Evolutionary conservation across 495 filamentous ascomycete species (phyloP).

Genomic region (Friedmanniomyces simplex): DNA sequence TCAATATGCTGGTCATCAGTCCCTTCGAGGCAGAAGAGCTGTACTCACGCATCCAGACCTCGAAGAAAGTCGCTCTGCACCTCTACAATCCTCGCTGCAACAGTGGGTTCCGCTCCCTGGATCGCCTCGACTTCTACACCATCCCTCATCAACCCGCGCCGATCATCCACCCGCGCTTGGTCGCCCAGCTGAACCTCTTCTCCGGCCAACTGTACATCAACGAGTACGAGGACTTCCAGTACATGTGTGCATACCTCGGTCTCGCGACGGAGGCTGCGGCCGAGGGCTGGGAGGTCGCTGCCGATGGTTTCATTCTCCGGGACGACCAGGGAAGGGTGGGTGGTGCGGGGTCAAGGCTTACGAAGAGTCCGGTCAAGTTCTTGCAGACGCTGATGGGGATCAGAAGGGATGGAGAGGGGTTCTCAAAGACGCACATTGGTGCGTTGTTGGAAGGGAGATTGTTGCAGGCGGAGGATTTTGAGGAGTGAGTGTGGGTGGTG

Average conservation of each 20-base stretch:
- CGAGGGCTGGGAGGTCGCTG: constrained; percentile 27
- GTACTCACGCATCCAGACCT: constrained; percentile 31
- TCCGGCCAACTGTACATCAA: constrained; percentile 55
- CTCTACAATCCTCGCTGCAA: constrained; percentile 36
- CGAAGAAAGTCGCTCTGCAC: constrained; percentile 32
- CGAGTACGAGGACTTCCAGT: constrained; percentile 43
- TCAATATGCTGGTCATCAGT: constrained; percentile 40
- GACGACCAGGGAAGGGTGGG: constrained; percentile 12
- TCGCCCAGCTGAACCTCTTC: constrained; percentile 47
- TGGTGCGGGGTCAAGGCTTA: constrained; percentile 31
- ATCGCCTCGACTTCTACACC: constrained; percentile 6
- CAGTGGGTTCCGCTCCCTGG: neutral
- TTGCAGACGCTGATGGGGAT: constrained; percentile 34
- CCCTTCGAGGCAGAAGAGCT: constrained; percentile 51
- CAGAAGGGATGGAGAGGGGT: constrained; percentile 34
- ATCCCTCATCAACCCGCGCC: neutral
- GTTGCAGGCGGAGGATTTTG: constrained; percentile 31
- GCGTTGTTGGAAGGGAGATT: constrained; percentile 39
- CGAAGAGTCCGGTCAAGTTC: constrained; percentile 44
- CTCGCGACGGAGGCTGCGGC: constrained; percentile 26
- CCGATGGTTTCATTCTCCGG: constrained; percentile 37
- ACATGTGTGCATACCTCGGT: constrained; percentile 45
- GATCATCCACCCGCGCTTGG: neutral
- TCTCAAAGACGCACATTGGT: constrained; percentile 47
- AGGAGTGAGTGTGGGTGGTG: neutral